Conservation (phyloP, 2,329 filamentous ascomycete species). For the Shiraia sp. region DNA sequence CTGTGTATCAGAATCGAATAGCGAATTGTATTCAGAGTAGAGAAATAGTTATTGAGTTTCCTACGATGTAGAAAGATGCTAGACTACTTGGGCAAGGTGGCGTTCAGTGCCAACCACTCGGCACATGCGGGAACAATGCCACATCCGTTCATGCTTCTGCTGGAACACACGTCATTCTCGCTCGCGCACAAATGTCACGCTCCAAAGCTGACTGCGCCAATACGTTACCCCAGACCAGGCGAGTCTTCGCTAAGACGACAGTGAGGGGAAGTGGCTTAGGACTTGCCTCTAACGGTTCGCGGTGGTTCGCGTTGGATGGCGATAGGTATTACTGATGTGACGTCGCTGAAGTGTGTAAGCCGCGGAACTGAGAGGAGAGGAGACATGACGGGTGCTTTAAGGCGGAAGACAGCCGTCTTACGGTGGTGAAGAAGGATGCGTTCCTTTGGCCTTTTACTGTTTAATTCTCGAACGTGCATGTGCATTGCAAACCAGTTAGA, state of each 20-base stretch:
- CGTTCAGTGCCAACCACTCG: neutral
- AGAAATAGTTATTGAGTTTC: too few species aligned
- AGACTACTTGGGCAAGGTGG: too few species aligned
- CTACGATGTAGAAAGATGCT: too few species aligned
- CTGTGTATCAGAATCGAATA: too few species aligned
- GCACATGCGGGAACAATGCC: slow-evolving; percentile 6
- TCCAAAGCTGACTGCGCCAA: slow-evolving; percentile 10
- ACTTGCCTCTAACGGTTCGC: slow-evolving; percentile 9
- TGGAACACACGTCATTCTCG: slow-evolving; percentile 16
- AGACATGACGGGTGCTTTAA: slow-evolving; percentile 4
- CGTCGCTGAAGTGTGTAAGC: slow-evolving; percentile 9
- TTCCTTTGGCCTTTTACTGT: neutral
- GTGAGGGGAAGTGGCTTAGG: slow-evolving; percentile 10
- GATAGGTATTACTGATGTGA: slow-evolving; percentile 8
- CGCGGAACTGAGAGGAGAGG: neutral
- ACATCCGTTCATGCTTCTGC: slow-evolving; percentile 1
- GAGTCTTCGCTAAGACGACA: slow-evolving; percentile 4
- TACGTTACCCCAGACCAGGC: slow-evolving; percentile 5
- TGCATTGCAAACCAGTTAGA: too few species aligned
- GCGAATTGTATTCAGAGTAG: too few species aligned
- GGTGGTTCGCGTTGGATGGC: neutral
- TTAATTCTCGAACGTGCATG: neutral
- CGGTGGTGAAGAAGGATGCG: neutral
- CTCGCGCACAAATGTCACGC: slow-evolving; percentile 7
- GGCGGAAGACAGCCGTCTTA: neutral